Percentiles rank a stretch among this genome's conserved stretches.
These are phyloP conservation scores for Ogataea salicorniae DNA, from an alignment of 805 yeast genomes.

Conservation along the genomic window DNA sequence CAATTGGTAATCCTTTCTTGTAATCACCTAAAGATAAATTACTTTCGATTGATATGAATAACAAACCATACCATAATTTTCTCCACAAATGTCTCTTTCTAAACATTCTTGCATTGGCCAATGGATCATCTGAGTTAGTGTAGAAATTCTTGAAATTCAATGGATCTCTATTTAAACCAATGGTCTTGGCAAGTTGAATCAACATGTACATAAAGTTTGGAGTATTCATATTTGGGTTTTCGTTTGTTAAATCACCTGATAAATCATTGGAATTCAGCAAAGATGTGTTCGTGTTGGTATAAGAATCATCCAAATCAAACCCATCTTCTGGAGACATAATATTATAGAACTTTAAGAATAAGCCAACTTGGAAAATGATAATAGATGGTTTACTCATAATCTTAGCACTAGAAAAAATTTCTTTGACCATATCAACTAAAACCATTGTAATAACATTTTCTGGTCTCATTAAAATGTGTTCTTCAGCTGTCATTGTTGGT, in stretches of 20 bases:
- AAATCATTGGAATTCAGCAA: constrained; percentile 29
- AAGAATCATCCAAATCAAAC: constrained; percentile 37
- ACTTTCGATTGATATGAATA: constrained; percentile 30
- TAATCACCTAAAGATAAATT: constrained; percentile 35
- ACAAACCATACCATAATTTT: constrained; percentile 34
- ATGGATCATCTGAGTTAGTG: constrained; percentile 24
- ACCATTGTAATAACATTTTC: constrained; percentile 38
- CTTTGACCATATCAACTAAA: constrained; percentile 41
- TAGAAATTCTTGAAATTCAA: constrained; percentile 34
- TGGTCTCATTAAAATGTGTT: constrained; percentile 31
- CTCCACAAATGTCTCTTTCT: constrained; percentile 36
- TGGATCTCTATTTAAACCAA: constrained; percentile 48
- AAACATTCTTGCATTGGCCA: constrained; percentile 27
- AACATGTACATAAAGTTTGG: constrained; percentile 32
- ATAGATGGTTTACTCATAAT: constrained; percentile 41
- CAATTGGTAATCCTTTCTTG: constrained; percentile 32
- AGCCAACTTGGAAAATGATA: constrained; percentile 53
- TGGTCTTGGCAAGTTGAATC: constrained; percentile 39
- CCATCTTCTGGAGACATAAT: constrained; percentile 56
- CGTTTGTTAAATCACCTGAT: constrained; percentile 31
- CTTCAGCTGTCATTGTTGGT: constrained; percentile 28
- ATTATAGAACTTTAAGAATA: constrained; percentile 51
- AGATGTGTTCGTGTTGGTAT: constrained; percentile 25
- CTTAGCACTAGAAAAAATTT: constrained; percentile 37
- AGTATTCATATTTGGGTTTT: constrained; percentile 32